A percentile compares a stretch with the other conserved stretches of the same genome.
These are phyloP conservation scores for Larix sibirica DNA, from an alignment of 83 land plant species.

Conservation along the genomic window DNA sequence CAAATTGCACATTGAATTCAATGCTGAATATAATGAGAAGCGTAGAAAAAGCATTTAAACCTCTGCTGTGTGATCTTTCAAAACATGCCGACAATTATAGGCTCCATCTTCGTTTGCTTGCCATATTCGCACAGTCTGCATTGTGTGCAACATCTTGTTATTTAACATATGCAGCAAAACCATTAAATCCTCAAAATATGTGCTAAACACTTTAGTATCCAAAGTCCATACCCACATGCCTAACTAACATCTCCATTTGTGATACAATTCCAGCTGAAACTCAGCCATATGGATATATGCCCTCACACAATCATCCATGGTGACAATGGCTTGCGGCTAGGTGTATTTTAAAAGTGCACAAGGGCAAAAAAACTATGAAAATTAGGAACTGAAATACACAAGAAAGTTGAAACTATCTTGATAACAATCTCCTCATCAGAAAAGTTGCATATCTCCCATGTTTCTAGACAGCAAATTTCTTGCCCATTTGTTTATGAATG, in stretches of 20 bases:
- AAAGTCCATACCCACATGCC: background rate
- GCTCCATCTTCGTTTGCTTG: slow-evolving; percentile 81
- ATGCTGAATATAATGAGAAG: background rate
- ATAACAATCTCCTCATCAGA: background rate
- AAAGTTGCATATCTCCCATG: background rate
- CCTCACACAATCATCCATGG: background rate
- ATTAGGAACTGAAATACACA: background rate
- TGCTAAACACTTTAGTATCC: background rate
- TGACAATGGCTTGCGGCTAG: background rate
- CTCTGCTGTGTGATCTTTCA: slow-evolving; percentile 93
- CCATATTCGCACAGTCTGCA: slow-evolving; percentile 95
- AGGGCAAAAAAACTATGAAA: background rate
- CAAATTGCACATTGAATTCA: background rate
- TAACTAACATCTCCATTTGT: background rate
- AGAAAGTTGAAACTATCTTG: background rate
- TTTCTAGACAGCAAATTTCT: background rate
- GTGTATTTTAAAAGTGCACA: background rate
- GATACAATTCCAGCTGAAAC: too few relatives aligned
- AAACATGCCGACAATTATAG: slow-evolving; percentile 68
- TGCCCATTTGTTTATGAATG: background rate
- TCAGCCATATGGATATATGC: background rate
- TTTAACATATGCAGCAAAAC: background rate
- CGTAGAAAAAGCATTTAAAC: slow-evolving; percentile 32
- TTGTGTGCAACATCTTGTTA: background rate
- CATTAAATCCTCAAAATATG: background rate